These are phyloP conservation scores for Fusarium sp. DNA, from an alignment of 2,329 filamentous ascomycete species.

Conservation along the genomic window DNA sequence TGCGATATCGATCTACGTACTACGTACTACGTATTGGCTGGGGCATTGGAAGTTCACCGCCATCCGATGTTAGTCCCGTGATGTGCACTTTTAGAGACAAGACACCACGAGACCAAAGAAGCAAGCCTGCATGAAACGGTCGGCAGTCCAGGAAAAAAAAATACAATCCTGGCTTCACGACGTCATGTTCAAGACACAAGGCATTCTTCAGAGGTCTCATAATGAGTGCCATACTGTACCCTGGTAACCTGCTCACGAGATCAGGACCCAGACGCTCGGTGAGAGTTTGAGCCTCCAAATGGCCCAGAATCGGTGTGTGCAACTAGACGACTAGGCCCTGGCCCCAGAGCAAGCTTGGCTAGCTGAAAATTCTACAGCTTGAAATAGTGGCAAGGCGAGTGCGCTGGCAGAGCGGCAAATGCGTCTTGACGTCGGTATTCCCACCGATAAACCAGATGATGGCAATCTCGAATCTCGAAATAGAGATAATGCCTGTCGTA, in stretches of 20 bases:
- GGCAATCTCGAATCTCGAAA: conserved; percentile 20
- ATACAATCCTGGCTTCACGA: conserved; percentile 25
- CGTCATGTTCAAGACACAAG: conserved; percentile 39
- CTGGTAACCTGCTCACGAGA: conserved; percentile 16
- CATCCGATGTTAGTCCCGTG: conserved; percentile 35
- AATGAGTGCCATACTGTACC: conserved; percentile 3
- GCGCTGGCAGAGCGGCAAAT: conserved; percentile 46
- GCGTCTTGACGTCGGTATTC: conserved; percentile 40
- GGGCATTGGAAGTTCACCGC: conserved; percentile 36
- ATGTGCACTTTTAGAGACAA: conserved; percentile 21
- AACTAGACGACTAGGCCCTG: conserved; percentile 35
- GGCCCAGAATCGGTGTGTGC: conserved; percentile 30
- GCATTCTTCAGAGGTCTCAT: conserved; percentile 29
- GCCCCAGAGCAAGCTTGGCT: conserved; percentile 23
- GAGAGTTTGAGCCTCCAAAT: conserved; percentile 32
- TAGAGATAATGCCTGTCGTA: conserved; percentile 16
- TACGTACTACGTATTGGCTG: conserved; percentile 26
- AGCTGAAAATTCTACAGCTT: conserved; percentile 47
- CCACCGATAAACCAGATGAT: conserved; percentile 3
- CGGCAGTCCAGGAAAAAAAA: conserved; percentile 24
- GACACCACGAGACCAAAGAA: conserved; percentile 38
- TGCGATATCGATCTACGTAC: conserved; percentile 27
- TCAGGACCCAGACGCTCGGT: conserved; percentile 36
- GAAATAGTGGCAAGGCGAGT: conserved; percentile 43
- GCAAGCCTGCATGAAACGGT: conserved; percentile 31